phyloP scores from a whole-genome alignment of 768 basidiomycete genomes.

The Austroboletus festivus region DNA sequence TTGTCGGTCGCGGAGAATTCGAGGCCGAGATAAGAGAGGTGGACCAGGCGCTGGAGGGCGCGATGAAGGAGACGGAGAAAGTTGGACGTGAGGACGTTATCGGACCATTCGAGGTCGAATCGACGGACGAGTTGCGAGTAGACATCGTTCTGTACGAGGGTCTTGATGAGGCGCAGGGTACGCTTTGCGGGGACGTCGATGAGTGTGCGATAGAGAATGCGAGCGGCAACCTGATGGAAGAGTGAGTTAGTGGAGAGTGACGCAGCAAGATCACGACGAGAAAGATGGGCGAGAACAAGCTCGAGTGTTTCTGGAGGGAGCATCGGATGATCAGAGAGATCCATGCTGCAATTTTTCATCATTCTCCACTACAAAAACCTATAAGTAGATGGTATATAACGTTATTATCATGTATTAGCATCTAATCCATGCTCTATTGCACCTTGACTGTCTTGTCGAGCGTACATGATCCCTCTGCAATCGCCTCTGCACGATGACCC shows the following conservation, averaged over 20 bases:
- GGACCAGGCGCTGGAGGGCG: slow-evolving; percentile 38
- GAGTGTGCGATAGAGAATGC: slow-evolving; percentile 39
- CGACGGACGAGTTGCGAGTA: slow-evolving; percentile 42
- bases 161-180: slow-evolving; percentile 38
- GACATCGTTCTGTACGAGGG: slow-evolving; percentile 37
- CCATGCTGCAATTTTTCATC: too few species aligned
- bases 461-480: slow-evolving; percentile 42
- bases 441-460: slow-evolving; percentile 27
- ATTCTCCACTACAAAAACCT: too few species aligned
- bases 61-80: slow-evolving; percentile 49
- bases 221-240: slow-evolving; percentile 30
- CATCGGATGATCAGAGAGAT: background rate
- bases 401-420: slow-evolving; percentile 13
- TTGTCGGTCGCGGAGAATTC: slow-evolving; percentile 43
- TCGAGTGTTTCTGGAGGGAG: slow-evolving; percentile 40
- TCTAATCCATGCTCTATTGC: slow-evolving; percentile 17
- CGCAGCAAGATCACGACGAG: slow-evolving; percentile 24
- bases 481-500: slow-evolving; percentile 66
- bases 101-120: slow-evolving; percentile 44
- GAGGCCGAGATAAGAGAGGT: slow-evolving; percentile 43
- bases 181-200: slow-evolving; percentile 28
- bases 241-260: slow-evolving; percentile 23
- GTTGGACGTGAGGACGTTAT: slow-evolving; percentile 40
- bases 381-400: background rate
- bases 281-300: slow-evolving; percentile 26